Conservation (phyloP, 352 stramenopile species). For the Globisporangium sylvaticum region DNA sequence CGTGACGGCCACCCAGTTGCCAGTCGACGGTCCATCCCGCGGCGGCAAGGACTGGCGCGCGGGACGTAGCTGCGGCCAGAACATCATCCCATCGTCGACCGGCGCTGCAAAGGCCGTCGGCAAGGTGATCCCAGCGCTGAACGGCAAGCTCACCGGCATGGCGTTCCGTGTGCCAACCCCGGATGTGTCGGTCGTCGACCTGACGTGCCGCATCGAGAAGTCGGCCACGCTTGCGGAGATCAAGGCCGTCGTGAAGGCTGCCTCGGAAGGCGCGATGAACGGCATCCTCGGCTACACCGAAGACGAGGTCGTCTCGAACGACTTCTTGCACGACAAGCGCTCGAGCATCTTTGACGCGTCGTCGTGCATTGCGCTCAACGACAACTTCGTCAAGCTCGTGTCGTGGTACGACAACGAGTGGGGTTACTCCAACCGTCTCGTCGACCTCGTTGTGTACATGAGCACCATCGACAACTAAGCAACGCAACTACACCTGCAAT, state of each 20-base stretch:
- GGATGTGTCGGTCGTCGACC: conserved; percentile 90
- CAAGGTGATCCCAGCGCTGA: conserved; percentile 96
- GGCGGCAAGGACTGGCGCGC: conserved; percentile 98
- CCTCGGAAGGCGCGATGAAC: conserved; percentile 93
- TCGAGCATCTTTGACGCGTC: conserved; percentile 96
- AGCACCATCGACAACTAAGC: conserved; percentile 41
- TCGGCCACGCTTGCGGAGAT: conserved; percentile 97
- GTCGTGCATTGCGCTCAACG: conserved; percentile 91
- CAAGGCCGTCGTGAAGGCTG: conserved; percentile 93
- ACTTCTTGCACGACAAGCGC: conserved; percentile 95
- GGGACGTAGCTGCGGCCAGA: conserved; percentile 95
- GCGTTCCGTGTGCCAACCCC: conserved; percentile 89
- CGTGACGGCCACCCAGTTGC: conserved; percentile 97
- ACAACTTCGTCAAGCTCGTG: conserved; percentile 96
- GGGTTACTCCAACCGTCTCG: conserved; percentile 90
- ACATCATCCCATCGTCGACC: conserved; percentile 98
- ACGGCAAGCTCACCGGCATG: conserved; percentile 92
- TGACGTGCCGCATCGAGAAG: conserved; percentile 84
- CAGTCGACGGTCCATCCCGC: conserved; percentile 95
- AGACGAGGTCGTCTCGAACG: conserved; percentile 95
- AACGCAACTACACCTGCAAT: not conserved
- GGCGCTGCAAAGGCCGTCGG: conserved; percentile 98
- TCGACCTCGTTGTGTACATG: conserved; percentile 63
- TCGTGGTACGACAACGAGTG: conserved; percentile 95
- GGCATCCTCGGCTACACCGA: conserved; percentile 98